These are phyloP conservation scores for Venturia asperata DNA, from an alignment of 2,329 filamentous ascomycete genomes.

Conservation along the genomic window DNA sequence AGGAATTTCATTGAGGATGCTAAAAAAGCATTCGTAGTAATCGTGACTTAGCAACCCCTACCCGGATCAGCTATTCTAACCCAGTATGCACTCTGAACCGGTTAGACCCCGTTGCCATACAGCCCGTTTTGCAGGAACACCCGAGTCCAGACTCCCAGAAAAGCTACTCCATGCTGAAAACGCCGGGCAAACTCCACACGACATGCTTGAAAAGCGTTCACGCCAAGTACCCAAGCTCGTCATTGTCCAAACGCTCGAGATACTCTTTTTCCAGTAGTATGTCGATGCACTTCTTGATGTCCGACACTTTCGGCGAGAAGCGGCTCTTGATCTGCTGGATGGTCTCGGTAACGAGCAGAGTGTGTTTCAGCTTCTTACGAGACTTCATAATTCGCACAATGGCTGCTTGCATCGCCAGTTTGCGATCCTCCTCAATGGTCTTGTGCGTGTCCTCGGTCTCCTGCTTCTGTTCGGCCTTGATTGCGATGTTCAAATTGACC, in stretches of 20 bases:
- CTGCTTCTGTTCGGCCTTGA: constrained; percentile 93
- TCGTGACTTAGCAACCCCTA: not conserved
- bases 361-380: constrained; percentile 97
- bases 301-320: constrained; percentile 84
- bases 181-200: not conserved
- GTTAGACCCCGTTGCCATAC: not conserved
- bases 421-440: constrained; percentile 97
- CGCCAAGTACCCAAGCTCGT: constrained; percentile 90
- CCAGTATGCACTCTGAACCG: not conserved
- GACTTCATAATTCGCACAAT: constrained; percentile 99
- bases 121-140: constrained; percentile 7
- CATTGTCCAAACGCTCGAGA: constrained; percentile 86
- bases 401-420: constrained; percentile 89
- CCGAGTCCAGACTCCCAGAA: not conserved
- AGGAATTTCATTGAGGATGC: not conserved
- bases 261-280: constrained; percentile 99
- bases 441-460: constrained; percentile 98
- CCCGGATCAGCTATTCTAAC: not conserved
- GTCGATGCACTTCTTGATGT: constrained; percentile 99
- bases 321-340: constrained; percentile 91
- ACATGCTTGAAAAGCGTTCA: constrained; percentile 38
- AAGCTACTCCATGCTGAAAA: constrained; percentile 9
- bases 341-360: constrained; percentile 86
- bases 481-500: constrained; percentile 88
- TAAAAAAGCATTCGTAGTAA: constrained; percentile 1